Evolutionary conservation across 2,329 filamentous ascomycete genomes (phyloP), one percentile per base, ranked within the genome.

Genomic region (Penicillium hesseltinei): DNA sequence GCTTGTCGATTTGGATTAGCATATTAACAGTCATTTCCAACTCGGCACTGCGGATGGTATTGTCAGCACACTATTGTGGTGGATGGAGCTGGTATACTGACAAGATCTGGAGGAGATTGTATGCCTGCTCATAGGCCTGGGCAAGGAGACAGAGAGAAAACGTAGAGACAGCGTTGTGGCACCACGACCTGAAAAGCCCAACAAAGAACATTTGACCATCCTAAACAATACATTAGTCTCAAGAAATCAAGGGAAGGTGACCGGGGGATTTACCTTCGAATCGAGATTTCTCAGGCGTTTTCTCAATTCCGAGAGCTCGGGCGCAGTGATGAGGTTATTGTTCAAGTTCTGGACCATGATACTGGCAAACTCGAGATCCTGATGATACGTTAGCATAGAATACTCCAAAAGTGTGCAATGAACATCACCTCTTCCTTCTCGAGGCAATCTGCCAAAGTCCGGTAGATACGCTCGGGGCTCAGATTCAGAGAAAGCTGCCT

Each of bases 331-430:
- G 54, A 99, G 86, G 68, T 99, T 99, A 75, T 99, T 99, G 78
- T 99, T 99, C 51, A 99, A 82, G 69, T 97, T 97, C 73, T 99
- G 94, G 31, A 99, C 92, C 94, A 99, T 99, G 67, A 99, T 97
- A 71, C 93, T 97, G 17, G 94, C 93, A 75, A 99, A 99, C 73
- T 99, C 95, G 42, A 99, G 86, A 71, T 99, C 94, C 76, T 83
- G 45, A 4, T 21, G n/a, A 47, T 4, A 33, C 15, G 42, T 66
- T 51, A 66, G 58, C 49, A 46, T 11, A 56, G 13, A 33, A 25
- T 13, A 42, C 40, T 5, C 6, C 11, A 17, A 5, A n/a, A 21
- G 2, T 17, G 29, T 35, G 11, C 15, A 36, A 36, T 15, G 17
- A 2, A 11, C 19, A 71, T 49, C 40, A 78, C 79, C 64, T 97